Conservation (phyloP, 257 asterid species). For the Primulina tabacum region DNA sequence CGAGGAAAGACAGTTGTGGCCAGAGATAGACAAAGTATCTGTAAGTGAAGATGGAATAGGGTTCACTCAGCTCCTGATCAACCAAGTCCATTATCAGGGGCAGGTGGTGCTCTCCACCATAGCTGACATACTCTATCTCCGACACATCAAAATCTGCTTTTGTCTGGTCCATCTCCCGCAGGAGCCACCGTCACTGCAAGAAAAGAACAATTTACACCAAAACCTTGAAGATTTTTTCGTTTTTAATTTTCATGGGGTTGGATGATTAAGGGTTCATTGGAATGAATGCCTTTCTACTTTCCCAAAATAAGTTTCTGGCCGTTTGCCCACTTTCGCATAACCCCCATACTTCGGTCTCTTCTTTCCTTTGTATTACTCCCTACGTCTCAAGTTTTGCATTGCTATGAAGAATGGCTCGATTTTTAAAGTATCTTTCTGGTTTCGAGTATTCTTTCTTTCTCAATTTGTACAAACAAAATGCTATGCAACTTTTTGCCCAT, state of each 20-base stretch:
- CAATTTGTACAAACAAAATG: too few relatives aligned
- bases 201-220: not conserved
- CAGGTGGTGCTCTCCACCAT: conserved; percentile 93
- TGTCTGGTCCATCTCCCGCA: conserved; percentile 26
- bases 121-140: conserved; percentile 69
- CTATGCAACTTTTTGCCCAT: too few relatives aligned
- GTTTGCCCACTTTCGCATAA: not conserved
- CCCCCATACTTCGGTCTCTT: not conserved
- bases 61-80: conserved; percentile 93
- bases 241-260: too few relatives aligned
- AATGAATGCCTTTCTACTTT: too few relatives aligned
- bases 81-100: conserved; percentile 96
- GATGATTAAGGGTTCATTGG: too few relatives aligned
- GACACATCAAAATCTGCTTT: conserved; percentile 34
- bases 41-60: conserved; percentile 95
- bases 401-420: not conserved
- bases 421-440: not conserved
- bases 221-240: not conserved
- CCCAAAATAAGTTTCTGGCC: not conserved
- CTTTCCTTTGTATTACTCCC: not conserved
- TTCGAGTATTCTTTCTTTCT: not conserved
- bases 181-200: not conserved
- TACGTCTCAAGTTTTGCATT: not conserved
- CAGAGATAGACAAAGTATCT: conserved; percentile 96
- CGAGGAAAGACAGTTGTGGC: conserved; percentile 91